Percentiles rank a stretch among this genome's conserved stretches.
Evolutionary conservation across 225 moss, liverwort and hornwort genomes (phyloP).

Genomic region (Pseudoscleropodium purum): DNA sequence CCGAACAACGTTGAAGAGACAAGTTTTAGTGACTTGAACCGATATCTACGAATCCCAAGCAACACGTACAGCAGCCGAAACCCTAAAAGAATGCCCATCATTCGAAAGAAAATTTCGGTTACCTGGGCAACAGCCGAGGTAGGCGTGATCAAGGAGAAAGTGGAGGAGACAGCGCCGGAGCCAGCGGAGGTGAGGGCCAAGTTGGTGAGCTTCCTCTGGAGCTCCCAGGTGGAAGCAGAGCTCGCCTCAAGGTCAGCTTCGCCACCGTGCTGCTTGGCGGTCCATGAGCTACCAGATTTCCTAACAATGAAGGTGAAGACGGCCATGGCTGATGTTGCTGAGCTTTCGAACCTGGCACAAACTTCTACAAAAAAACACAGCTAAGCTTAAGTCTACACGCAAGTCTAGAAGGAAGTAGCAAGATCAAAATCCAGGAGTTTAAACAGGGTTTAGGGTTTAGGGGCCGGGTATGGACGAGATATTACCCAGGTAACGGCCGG

Average conservation of each 20-base stretch:
- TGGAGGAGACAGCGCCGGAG: constrained; percentile 63
- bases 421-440: neutral
- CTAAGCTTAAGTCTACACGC: too few relatives aligned
- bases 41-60: neutral
- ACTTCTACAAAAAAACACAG: neutral
- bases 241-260: constrained; percentile 62
- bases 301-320: constrained; percentile 83
- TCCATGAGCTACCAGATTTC: constrained; percentile 60
- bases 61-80: neutral
- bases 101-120: neutral
- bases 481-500: neutral
- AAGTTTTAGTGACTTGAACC: neutral
- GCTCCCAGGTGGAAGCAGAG: constrained; percentile 62
- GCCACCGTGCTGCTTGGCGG: constrained; percentile 74
- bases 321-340: constrained; percentile 28
- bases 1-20: neutral
- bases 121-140: constrained; percentile 85
- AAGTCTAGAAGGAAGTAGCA: too few relatives aligned
- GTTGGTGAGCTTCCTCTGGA: constrained; percentile 79
- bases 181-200: constrained; percentile 65
- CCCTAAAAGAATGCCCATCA: neutral
- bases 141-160: constrained; percentile 70
- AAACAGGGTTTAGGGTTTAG: neutral
- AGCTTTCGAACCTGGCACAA: neutral
- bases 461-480: neutral